A percentile compares a stretch with the other conserved stretches of the same genome.
phyloP scores from a whole-genome alignment of 176 grass and related monocot genomes.

The Saccharum officinarum region DNA sequence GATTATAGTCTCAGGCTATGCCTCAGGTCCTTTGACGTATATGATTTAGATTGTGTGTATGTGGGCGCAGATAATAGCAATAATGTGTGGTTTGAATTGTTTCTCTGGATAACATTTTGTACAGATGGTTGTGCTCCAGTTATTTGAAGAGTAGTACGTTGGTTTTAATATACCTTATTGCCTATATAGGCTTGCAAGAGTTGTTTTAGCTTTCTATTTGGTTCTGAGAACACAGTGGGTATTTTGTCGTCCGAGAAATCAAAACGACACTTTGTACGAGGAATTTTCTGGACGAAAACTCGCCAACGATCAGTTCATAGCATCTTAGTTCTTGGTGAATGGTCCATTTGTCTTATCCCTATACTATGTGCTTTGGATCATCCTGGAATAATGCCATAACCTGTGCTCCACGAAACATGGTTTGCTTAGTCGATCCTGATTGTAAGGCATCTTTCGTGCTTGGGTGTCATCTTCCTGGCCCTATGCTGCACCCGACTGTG shows the following conservation, averaged over 20 bases:
- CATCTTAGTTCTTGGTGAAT: not conserved
- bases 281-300: not conserved
- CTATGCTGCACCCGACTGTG: not conserved
- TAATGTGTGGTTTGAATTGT: not conserved
- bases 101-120: not conserved
- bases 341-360: not conserved
- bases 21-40: not conserved
- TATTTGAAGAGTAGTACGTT: not conserved
- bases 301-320: not conserved
- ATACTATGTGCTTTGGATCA: not conserved
- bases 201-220: not conserved
- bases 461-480: conserved; percentile 19
- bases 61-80: not conserved
- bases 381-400: conserved; percentile 20
- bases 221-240: not conserved
- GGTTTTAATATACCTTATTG: not conserved
- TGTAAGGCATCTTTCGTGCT: conserved; percentile 6
- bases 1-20: not conserved
- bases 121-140: not conserved
- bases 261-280: not conserved
- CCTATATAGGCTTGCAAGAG: not conserved
- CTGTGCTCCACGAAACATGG: conserved; percentile 15
- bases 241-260: not conserved
- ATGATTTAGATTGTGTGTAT: not conserved
- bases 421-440: not conserved